A percentile compares a stretch with the other conserved stretches of the same genome.
These are phyloP conservation scores for Claviceps arundinis DNA, from an alignment of 2,329 filamentous ascomycete genomes.

Conservation along the genomic window DNA sequence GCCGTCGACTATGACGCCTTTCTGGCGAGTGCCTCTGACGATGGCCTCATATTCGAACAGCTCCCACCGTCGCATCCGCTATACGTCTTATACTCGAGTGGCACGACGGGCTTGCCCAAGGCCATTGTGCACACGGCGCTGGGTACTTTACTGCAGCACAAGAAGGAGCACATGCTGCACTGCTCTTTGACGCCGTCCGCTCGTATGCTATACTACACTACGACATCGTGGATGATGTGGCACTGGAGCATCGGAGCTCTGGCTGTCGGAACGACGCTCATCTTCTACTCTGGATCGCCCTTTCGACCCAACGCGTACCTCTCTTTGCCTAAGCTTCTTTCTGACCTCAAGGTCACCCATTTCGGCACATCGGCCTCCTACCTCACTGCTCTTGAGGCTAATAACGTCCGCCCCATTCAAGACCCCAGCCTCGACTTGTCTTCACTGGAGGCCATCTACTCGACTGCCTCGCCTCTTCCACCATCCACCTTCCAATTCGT, in stretches of 20 bases:
- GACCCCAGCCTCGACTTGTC: constrained; percentile 44
- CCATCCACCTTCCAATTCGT: constrained; percentile 89
- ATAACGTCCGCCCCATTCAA: constrained; percentile 43
- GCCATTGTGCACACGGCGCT: constrained; percentile 87
- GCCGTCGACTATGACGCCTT: constrained; percentile 33
- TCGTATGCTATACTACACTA: constrained; percentile 84
- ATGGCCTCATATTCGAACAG: constrained; percentile 54
- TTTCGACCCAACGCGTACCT: constrained; percentile 69
- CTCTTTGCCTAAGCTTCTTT: constrained; percentile 70
- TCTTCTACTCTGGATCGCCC: constrained; percentile 87
- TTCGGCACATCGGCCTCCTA: constrained; percentile 95
- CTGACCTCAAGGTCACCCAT: constrained; percentile 72
- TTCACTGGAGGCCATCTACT: constrained; percentile 74
- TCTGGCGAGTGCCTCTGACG: constrained; percentile 27
- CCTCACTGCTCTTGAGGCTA: constrained; percentile 78
- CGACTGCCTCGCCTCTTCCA: constrained; percentile 80
- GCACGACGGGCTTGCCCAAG: constrained; percentile 78
- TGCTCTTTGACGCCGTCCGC: constrained; percentile 63
- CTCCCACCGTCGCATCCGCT: constrained; percentile 76
- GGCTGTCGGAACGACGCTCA: constrained; percentile 66
- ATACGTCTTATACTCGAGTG: constrained; percentile 87
- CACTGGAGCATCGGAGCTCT: constrained; percentile 88
- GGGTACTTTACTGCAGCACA: constrained; percentile 87
- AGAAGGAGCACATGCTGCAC: constrained; percentile 88
- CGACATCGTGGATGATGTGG: constrained; percentile 99